These are phyloP conservation scores for Knufia petricola DNA, from an alignment of 2,329 filamentous ascomycete species.

Conservation along the genomic window DNA sequence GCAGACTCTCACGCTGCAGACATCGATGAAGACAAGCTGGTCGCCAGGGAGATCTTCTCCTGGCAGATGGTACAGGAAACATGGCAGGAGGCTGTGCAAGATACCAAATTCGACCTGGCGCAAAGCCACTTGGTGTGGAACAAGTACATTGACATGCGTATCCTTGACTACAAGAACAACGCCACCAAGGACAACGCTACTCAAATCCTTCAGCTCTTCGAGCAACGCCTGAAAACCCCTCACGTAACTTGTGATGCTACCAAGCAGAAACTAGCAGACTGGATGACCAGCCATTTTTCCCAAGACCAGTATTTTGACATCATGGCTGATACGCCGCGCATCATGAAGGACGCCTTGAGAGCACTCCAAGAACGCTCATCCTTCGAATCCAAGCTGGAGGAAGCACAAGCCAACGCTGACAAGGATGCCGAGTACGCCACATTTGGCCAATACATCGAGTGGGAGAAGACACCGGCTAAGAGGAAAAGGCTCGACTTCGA, in stretches of 20 bases:
- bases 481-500: conserved; percentile 30
- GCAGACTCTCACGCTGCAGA: conserved; percentile 29
- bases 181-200: conserved; percentile 41
- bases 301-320: conserved; percentile 38
- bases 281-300: conserved; percentile 48
- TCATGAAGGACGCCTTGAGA: conserved; percentile 44
- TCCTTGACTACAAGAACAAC: conserved; percentile 42
- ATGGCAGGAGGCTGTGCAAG: conserved; percentile 47
- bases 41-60: conserved; percentile 51
- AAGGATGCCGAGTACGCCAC: conserved; percentile 42
- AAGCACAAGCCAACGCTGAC: conserved; percentile 44
- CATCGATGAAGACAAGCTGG: conserved; percentile 45
- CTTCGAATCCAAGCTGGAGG: conserved; percentile 45
- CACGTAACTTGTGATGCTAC: conserved; percentile 53
- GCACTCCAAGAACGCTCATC: conserved; percentile 44
- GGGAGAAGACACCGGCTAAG: conserved; percentile 58
- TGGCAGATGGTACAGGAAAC: conserved; percentile 46
- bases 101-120: conserved; percentile 51
- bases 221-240: conserved; percentile 46
- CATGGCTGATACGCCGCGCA: conserved; percentile 46
- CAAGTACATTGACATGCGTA: conserved; percentile 46
- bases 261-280: conserved; percentile 49
- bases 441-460: conserved; percentile 65
- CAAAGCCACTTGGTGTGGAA: conserved; percentile 55
- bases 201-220: conserved; percentile 42